Percentiles rank a stretch among this genome's conserved stretches.
Evolutionary conservation across 257 asterid species (phyloP).

Genomic region (Ilex asprella): DNA sequence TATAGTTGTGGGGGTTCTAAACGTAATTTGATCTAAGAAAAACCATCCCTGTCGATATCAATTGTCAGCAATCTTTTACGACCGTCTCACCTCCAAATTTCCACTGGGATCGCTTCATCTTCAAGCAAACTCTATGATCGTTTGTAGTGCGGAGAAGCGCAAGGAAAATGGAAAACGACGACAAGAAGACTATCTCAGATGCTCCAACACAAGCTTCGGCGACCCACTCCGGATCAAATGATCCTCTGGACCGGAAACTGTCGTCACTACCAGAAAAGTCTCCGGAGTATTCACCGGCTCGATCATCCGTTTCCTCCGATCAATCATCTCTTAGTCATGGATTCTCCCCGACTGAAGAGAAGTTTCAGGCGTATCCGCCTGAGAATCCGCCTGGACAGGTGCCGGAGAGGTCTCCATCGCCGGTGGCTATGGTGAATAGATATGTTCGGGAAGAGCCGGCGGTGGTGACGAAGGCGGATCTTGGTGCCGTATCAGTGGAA

Average conservation of each 20-base stretch:
- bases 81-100: too few species aligned
- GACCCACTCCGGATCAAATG: not conserved
- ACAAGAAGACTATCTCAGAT: not conserved
- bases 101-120: too few species aligned
- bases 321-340: conserved; percentile 26
- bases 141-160: too few species aligned
- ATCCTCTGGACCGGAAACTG: too few species aligned
- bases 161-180: not conserved
- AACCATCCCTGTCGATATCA: too few species aligned
- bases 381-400: conserved; percentile 11
- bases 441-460: conserved; percentile 22
- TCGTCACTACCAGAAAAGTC: conserved; percentile 29
- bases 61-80: too few species aligned
- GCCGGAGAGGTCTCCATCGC: conserved; percentile 17
- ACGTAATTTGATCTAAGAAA: too few species aligned
- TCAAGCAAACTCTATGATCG: too few species aligned
- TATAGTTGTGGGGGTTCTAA: too few species aligned
- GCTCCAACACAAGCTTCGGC: not conserved
- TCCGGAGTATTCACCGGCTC: conserved; percentile 36
- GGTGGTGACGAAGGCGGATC: conserved; percentile 16
- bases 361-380: conserved; percentile 13
- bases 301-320: conserved; percentile 47
- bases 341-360: conserved; percentile 28
- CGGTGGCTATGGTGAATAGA: conserved; percentile 26
- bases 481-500: conserved; percentile 7